Percentiles rank a stretch among this genome's conserved stretches.
phyloP scores from a whole-genome alignment of 2,329 filamentous ascomycete species.

The Thermomyces lanuginosus region DNA sequence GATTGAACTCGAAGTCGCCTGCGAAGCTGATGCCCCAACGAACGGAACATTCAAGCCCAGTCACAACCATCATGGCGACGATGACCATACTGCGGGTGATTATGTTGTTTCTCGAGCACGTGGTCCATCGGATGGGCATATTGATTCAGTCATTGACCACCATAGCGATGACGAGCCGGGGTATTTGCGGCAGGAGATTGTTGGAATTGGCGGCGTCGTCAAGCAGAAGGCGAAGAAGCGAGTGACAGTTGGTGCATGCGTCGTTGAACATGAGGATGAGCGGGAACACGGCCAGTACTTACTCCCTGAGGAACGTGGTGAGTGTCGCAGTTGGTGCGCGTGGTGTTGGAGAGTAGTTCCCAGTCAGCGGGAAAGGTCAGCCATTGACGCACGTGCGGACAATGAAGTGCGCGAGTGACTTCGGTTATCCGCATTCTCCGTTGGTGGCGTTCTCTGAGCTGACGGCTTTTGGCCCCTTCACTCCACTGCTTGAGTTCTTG shows the following conservation, averaged over 20 bases:
- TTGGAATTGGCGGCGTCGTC: conserved; percentile 73
- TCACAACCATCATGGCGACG: conserved; percentile 8
- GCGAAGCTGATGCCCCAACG: conserved; percentile 58
- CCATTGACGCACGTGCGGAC: not conserved
- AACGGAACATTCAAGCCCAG: conserved; percentile 25
- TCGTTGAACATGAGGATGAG: conserved; percentile 75
- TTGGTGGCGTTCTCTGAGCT: no score
- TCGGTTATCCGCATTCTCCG: no score
- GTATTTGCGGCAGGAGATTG: conserved; percentile 74
- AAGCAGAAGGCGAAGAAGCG: conserved; percentile 78
- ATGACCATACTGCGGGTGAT: conserved; percentile 9
- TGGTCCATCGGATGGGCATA: conserved; percentile 5
- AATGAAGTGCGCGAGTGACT: no score
- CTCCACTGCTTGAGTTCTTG: no score
- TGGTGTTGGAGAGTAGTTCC: conserved; percentile 74
- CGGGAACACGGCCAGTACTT: conserved; percentile 49
- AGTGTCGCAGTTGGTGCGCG: conserved; percentile 68
- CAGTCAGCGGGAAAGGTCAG: conserved; percentile 31
- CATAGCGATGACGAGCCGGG: conserved; percentile 39
- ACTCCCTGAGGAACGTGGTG: conserved; percentile 51
- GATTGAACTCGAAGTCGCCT: conserved; percentile 71
- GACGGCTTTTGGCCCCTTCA: no score
- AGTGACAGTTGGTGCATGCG: conserved; percentile 65
- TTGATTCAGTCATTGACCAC: no score
- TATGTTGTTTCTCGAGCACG: conserved; percentile 5